phyloP scores from a whole-genome alignment of 2,329 filamentous ascomycete genomes.

The Ceratocystis colombiana region DNA sequence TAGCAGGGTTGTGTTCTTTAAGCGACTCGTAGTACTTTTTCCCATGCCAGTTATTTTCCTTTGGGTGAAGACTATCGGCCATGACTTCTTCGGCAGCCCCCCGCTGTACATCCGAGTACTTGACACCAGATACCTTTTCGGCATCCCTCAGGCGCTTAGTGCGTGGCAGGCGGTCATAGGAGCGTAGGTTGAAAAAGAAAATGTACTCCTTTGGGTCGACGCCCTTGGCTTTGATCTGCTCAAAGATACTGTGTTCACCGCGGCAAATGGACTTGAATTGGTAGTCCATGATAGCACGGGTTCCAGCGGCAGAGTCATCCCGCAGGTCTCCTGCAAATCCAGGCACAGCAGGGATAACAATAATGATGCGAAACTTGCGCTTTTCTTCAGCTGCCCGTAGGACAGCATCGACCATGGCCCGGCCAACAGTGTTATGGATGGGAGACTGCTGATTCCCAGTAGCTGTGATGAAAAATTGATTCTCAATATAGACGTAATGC shows the following conservation, averaged over 20 bases:
- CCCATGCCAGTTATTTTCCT: constrained; percentile 62
- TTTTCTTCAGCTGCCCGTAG: constrained; percentile 69
- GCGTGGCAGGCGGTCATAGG: constrained; percentile 84
- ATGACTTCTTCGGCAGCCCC: constrained; percentile 86
- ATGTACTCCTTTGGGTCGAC: constrained; percentile 72
- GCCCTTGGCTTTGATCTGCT: constrained; percentile 59
- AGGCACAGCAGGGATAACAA: constrained; percentile 82
- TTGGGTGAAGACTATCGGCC: constrained; percentile 44
- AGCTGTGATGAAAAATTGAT: constrained; percentile 96
- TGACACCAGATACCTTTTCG: constrained; percentile 71
- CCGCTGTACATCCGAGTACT: constrained; percentile 76
- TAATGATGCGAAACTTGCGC: constrained; percentile 82
- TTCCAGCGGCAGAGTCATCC: constrained; percentile 72
- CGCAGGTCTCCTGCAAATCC: constrained; percentile 89
- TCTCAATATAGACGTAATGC: constrained; percentile 95
- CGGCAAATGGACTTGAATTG: constrained; percentile 94
- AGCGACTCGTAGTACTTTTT: constrained; percentile 22
- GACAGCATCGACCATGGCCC: constrained; percentile 82
- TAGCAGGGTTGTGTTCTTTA: constrained; percentile 31
- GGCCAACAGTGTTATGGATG: constrained; percentile 78
- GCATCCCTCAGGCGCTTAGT: constrained; percentile 62
- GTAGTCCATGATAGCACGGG: constrained; percentile 94
- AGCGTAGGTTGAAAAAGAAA: constrained; percentile 87
- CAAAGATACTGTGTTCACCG: constrained; percentile 84
- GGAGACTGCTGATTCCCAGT: constrained; percentile 81